Conservation (phyloP, 2,329 filamentous ascomycete genomes). For the Fusarium sp. region DNA sequence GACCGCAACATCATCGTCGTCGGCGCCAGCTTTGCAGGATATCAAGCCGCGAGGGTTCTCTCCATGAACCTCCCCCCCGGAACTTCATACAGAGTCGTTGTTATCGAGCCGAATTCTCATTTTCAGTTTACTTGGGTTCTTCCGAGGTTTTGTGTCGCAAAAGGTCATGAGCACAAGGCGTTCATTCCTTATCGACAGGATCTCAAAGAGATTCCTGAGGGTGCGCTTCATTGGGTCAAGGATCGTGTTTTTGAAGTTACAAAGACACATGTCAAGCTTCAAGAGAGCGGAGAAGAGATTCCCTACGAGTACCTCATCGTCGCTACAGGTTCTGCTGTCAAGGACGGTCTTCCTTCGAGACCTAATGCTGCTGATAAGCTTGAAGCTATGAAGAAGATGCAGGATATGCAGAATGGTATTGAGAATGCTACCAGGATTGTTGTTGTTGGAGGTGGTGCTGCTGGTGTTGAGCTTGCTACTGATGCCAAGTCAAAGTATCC, state of each 20-base stretch:
- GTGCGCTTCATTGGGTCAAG: conserved; percentile 51
- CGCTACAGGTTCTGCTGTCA: conserved; percentile 61
- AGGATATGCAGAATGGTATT: conserved; percentile 56
- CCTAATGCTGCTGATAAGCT: conserved; percentile 53
- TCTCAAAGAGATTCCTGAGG: conserved; percentile 48
- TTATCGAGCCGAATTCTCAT: conserved; percentile 67
- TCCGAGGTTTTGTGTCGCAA: conserved; percentile 64
- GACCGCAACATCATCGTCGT: conserved; percentile 61
- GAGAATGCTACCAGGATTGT: conserved; percentile 54
- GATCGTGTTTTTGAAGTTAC: conserved; percentile 53
- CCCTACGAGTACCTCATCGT: conserved; percentile 64
- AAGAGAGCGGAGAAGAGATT: conserved; percentile 53
- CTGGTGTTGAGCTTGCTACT: conserved; percentile 67
- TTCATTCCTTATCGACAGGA: conserved; percentile 65
- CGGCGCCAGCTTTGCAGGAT: conserved; percentile 66
- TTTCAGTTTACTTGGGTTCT: conserved; percentile 68
- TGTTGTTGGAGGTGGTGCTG: conserved; percentile 66
- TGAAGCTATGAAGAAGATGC: conserved; percentile 54
- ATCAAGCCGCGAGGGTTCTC: conserved; percentile 57
- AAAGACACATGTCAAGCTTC: conserved; percentile 51
- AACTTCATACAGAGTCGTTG: conserved; percentile 58
- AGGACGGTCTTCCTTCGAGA: conserved; percentile 57
- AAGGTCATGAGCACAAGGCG: conserved; percentile 62
- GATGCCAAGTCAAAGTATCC: conserved; percentile 65
- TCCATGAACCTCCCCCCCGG: conserved; percentile 57